Base-by-base conservation (phyloP, 805 yeast genomes). In the Candida sphagnicola region DNA sequence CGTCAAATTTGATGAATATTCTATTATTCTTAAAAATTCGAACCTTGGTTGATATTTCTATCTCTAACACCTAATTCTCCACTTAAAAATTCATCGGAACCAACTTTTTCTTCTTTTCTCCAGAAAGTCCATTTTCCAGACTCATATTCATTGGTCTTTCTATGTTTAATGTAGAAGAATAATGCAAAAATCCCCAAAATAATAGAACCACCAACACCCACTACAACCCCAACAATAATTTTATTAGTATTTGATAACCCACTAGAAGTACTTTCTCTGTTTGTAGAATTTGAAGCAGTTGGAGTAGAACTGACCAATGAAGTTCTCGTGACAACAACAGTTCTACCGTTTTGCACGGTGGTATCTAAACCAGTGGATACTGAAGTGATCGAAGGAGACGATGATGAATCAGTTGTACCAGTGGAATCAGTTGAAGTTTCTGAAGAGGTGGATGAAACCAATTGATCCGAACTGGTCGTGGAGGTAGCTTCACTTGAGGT, bases 51-150 rank as follows among this genome's bases (percentile, higher is more conserved):
- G 52, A 67, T 68, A 48, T 67, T 67, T 44, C 74, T 52, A 49
- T 69, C 74, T 47, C 74, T 65, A 10, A 69, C 74, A 25, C 74
- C 74, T 47, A 69, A 61, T 48, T 69, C 74, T 5, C 72, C 74
- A 43, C 58, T 66, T 47, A 69, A 63, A 45, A 64, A 67, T 37
- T 64, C 67, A 39, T 68, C 70, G 21, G 57, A 59, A 23, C 58
- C 56, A 15, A 61, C 65, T 54, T 69, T 67, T 47, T 65, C 73
- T 39, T 62, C 60, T 56, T 65, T 67, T 51, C 73, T 61, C 74
- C 74, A 69, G 60, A 69, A 69, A 3, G 74, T 69, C 74, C 74
- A 69, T 17, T 71, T 65, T 5, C 66, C 58, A 31, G 49, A 51
- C 23, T 58, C 61, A 23, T 48, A 45, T 18, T 47, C 58, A 37